phyloP scores from a whole-genome alignment of 345 rosid species.

The Aegle marmelos region DNA sequence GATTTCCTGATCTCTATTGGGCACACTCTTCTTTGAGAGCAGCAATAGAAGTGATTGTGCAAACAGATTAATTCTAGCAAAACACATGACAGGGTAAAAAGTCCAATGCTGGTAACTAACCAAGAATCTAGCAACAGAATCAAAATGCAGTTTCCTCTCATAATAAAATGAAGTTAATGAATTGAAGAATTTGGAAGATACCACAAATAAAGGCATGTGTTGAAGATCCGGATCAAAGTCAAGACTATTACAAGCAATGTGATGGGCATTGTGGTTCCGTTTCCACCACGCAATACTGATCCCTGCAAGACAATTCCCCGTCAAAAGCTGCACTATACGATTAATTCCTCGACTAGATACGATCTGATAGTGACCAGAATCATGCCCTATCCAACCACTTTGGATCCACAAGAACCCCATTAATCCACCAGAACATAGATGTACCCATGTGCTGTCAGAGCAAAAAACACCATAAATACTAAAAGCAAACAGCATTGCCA shows the following conservation, averaged over 20 bases:
- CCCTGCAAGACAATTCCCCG: constrained; percentile 73
- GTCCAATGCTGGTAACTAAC: constrained; percentile 60
- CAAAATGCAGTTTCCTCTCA: constrained; percentile 49
- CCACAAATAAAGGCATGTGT: constrained; percentile 55
- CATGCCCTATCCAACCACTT: constrained; percentile 79
- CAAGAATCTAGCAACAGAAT: constrained; percentile 40
- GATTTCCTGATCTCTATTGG: constrained; percentile 38
- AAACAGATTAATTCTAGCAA: constrained; percentile 52
- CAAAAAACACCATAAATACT: constrained; percentile 40
- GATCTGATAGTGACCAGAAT: constrained; percentile 64
- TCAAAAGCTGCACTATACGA: constrained; percentile 46
- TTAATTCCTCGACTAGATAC: constrained; percentile 31
- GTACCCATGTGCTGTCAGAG: constrained; percentile 32
- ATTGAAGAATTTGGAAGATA: constrained; percentile 46
- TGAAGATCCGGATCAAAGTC: constrained; percentile 63
- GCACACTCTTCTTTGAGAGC: constrained; percentile 34
- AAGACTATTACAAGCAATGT: constrained; percentile 54
- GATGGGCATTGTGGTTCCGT: constrained; percentile 56
- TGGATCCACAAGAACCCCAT: constrained; percentile 56
- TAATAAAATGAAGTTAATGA: constrained; percentile 42
- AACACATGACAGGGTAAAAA: constrained; percentile 59
- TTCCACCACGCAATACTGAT: constrained; percentile 66
- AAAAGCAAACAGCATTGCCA: constrained; percentile 25
- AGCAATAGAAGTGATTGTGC: constrained; percentile 42
- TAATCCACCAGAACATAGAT: constrained; percentile 33